These are phyloP conservation scores for Eutypella sp. DNA, from an alignment of 2,329 filamentous ascomycete species.

Conservation along the genomic window DNA sequence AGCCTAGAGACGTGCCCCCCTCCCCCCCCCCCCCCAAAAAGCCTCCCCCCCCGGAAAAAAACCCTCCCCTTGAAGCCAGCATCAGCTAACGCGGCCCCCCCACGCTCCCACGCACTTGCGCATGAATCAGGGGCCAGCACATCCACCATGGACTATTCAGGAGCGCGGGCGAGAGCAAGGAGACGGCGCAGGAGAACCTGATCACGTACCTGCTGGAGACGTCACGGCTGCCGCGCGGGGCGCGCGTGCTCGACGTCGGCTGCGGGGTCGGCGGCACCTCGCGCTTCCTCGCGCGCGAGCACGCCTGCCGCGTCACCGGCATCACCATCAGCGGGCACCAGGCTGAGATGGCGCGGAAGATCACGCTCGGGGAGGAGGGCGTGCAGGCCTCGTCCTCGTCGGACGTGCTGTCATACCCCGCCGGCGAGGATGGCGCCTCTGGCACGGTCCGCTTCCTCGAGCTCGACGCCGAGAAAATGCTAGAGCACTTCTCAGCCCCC, in stretches of 20 bases:
- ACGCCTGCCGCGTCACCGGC: constrained; percentile 50
- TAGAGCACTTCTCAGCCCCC: constrained; percentile 40
- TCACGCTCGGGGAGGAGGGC: constrained; percentile 34
- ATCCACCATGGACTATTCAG: constrained; percentile 60
- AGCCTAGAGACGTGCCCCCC: too few relatives aligned
- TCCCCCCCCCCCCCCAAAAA: too few relatives aligned
- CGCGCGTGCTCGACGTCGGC: constrained; percentile 53
- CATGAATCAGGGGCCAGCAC: constrained; percentile 50
- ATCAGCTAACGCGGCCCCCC: too few relatives aligned
- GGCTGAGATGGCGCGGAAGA: constrained; percentile 51
- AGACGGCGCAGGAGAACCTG: constrained; percentile 52
- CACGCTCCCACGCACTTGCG: too few relatives aligned
- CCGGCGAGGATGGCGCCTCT: constrained; percentile 22
- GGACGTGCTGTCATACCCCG: constrained; percentile 1
- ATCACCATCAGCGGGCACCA: constrained; percentile 57
- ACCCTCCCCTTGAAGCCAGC: too few relatives aligned
- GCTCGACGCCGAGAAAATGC: constrained; percentile 58
- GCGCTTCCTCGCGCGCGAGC: constrained; percentile 47
- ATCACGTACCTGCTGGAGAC: constrained; percentile 50
- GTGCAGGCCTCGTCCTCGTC: constrained; percentile 2
- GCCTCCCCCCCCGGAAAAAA: too few relatives aligned
- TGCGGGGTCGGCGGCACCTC: constrained; percentile 58
- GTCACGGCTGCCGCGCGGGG: constrained; percentile 32
- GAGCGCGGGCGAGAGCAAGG: constrained; percentile 47
- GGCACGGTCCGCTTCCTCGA: constrained; percentile 48